These are phyloP conservation scores for Coemansia sp. DNA, from an alignment of 192 early-diverging fungal genomes.

Conservation along the genomic window DNA sequence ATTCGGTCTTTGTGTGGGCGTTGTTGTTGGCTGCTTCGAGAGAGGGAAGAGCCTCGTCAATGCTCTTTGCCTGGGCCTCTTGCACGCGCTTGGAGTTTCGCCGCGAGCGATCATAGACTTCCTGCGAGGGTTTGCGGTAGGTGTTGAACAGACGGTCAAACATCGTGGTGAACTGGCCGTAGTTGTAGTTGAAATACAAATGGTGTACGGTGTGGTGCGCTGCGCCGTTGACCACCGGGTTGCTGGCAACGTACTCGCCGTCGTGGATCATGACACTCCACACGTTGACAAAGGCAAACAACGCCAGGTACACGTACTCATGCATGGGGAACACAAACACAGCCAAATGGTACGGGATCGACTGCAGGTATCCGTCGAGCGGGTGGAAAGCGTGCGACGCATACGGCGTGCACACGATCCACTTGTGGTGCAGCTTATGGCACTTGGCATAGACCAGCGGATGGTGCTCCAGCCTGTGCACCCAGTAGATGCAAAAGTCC, in stretches of 20 bases:
- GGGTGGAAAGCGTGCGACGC: conserved; percentile 95
- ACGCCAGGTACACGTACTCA: conserved; percentile 81
- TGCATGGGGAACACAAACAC: conserved; percentile 91
- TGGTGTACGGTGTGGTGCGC: conserved; percentile 99
- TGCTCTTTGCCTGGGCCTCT: conserved; percentile 64
- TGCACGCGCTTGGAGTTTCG: conserved; percentile 66
- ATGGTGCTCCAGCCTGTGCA: conserved; percentile 91
- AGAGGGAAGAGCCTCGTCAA: conserved; percentile 54
- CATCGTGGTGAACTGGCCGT: conserved; percentile 97
- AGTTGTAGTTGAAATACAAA: conserved; percentile 99
- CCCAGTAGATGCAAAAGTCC: conserved; percentile 96
- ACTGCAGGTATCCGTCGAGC: conserved; percentile 93
- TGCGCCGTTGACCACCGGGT: conserved; percentile 77
- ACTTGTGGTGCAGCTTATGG: conserved; percentile 89
- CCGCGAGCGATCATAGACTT: conserved; percentile 64
- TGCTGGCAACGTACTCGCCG: conserved; percentile 74
- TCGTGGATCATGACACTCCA: conserved; percentile 99
- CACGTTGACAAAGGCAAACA: conserved; percentile 87
- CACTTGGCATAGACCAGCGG: conserved; percentile 85
- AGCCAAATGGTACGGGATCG: conserved; percentile 92
- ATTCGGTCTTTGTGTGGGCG: conserved; percentile 5
- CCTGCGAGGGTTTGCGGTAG: conserved; percentile 67
- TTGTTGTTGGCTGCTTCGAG: conserved; percentile 18
- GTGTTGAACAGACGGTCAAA: conserved; percentile 80
- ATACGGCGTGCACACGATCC: conserved; percentile 93